Base-by-base conservation (phyloP, 768 basidiomycete genomes). In the Hydnomerulius pinastri region DNA sequence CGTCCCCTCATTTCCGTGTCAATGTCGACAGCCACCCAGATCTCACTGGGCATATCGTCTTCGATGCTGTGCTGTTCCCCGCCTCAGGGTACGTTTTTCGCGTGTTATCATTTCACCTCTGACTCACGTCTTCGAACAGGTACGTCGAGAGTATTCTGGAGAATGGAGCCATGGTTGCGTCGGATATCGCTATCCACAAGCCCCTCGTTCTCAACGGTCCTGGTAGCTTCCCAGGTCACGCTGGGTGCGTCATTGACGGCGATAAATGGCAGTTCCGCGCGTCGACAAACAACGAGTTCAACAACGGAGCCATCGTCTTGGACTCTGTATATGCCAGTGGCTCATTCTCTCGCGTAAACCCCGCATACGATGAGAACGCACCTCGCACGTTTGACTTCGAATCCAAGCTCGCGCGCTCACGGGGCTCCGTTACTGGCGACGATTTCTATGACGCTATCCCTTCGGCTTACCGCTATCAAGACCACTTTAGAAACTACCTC, bases 31-130 rank as follows among this genome's bases (percentile, higher is more conserved):
- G 57, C 25, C 68, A 69, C 36, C 63, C 78, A 0, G 66, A 66
- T 21, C 56, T 79, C 6, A 71, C 74, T 0, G 68, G 77, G 25
- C 78, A 79, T 55, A 55, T 77, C 15, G 74, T 79, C 32, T 67
- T 70, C 23, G 73, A 72, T 1, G 74, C 77, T 20, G 66, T 74
- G 0, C 76, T 78, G 21, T 72, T 77, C 71, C 75, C 77, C 9
- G 76, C 75, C 10, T 69, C 76, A 17, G 77, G 75, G 17, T 78
- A 60, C 40, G 55, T 74, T 2, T 65, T 68, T 46, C 28, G 9
- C 6, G 21, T 29, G 48, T 3, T 17, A 42, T 35, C 20, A 36
- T 42, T 30, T 5, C 21, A n/a, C n/a, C 4, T 3, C 36, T 56
- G 24, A 61, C 21, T 43, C 18, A 0, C 27, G 53, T 6, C 33